These are phyloP conservation scores for Alternaria sp. DNA, from an alignment of 2,329 filamentous ascomycete genomes.

Conservation along the genomic window DNA sequence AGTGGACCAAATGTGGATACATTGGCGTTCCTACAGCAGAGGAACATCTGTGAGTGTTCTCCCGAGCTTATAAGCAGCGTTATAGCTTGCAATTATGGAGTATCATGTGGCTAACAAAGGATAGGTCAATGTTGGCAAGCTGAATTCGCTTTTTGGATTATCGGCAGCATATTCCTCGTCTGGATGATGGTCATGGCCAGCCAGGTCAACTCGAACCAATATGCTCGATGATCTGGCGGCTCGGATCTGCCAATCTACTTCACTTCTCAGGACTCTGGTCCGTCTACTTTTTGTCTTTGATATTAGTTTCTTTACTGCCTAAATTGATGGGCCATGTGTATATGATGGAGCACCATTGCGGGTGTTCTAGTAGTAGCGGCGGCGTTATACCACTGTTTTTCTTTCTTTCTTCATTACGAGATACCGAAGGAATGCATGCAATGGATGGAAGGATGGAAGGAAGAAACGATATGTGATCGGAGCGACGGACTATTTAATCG, in stretches of 20 bases:
- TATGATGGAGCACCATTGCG: not conserved
- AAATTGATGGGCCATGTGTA: not conserved
- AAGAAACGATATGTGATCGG: not conserved
- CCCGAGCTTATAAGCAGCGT: not conserved
- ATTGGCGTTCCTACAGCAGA: slow-evolving; percentile 69
- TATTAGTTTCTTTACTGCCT: not conserved
- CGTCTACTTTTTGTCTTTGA: not conserved
- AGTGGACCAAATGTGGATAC: slow-evolving; percentile 63
- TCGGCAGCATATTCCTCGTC: slow-evolving; percentile 68
- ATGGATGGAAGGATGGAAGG: not conserved
- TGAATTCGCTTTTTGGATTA: slow-evolving; percentile 69
- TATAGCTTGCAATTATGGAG: not conserved
- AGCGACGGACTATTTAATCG: not conserved
- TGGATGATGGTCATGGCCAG: slow-evolving; percentile 72
- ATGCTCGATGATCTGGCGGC: slow-evolving; percentile 20
- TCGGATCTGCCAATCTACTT: not conserved
- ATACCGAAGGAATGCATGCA: slow-evolving; percentile 1
- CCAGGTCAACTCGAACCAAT: slow-evolving; percentile 61
- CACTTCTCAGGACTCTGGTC: not conserved
- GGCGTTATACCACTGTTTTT: slow-evolving; percentile 1
- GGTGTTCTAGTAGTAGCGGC: not conserved
- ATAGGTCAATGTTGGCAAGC: slow-evolving; percentile 69
- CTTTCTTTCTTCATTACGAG: not conserved
- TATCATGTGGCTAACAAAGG: slow-evolving; percentile 23
- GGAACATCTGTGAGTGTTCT: slow-evolving; percentile 64